phyloP scores from a whole-genome alignment of 768 basidiomycete species.

The Serendipita sp. region DNA sequence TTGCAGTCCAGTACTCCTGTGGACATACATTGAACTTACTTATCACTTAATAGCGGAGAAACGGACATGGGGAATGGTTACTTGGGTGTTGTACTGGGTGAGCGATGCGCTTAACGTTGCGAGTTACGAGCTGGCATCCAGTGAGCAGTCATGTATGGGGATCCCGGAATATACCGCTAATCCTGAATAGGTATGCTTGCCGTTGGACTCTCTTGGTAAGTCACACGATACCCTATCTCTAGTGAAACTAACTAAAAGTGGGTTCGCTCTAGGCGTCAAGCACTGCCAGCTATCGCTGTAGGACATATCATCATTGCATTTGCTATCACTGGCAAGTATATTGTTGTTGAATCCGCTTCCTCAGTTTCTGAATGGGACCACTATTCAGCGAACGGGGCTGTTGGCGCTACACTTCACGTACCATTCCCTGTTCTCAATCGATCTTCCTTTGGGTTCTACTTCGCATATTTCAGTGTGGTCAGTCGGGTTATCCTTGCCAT shows the following conservation, averaged over 20 bases:
- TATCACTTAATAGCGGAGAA: conserved; percentile 47
- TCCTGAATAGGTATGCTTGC: conserved; percentile 44
- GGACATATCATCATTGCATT: conserved; percentile 57
- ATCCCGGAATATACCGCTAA: background rate
- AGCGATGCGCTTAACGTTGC: conserved; percentile 17
- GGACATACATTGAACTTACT: conserved; percentile 20
- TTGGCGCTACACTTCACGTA: conserved; percentile 60
- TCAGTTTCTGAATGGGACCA: no score
- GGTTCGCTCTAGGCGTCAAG: conserved; percentile 34
- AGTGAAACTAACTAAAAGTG: background rate
- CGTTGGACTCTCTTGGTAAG: conserved; percentile 51
- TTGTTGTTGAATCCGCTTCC: no score
- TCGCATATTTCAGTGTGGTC: conserved; percentile 72
- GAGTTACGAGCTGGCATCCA: conserved; percentile 44
- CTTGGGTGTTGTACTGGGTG: conserved; percentile 45
- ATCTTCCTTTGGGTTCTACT: conserved; percentile 79
- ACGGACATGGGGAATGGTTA: conserved; percentile 52
- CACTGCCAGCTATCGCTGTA: conserved; percentile 49
- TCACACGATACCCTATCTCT: background rate
- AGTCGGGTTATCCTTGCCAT: conserved; percentile 59
- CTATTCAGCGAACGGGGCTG: conserved; percentile 43
- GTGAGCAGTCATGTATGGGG: background rate
- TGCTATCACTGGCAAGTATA: conserved; percentile 33
- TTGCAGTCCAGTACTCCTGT: background rate
- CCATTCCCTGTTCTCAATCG: conserved; percentile 66